Conservation (phyloP, 202 grass and related monocot species). For the Panicum hallii region DNA sequence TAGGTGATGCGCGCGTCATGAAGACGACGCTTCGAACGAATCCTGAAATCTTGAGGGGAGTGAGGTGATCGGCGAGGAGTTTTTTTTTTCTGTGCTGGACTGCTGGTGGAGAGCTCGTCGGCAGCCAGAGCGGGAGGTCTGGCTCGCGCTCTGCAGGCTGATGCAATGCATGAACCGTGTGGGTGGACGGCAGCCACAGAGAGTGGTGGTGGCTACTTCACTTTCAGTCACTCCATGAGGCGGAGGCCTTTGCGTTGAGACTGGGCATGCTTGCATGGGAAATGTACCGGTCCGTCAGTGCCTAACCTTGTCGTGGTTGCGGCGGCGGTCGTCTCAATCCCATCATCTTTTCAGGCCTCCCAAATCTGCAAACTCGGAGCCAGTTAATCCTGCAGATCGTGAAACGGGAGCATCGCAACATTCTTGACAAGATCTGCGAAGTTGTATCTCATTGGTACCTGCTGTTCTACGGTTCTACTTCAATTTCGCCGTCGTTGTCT, state of each 20-base stretch:
- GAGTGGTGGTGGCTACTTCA: neutral
- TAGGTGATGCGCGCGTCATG: slow-evolving; percentile 36
- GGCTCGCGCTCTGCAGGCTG: neutral
- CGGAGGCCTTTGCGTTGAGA: neutral
- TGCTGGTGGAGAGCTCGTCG: slow-evolving; percentile 28
- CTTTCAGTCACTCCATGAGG: neutral
- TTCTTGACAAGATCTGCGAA: neutral
- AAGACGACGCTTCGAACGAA: slow-evolving; percentile 35
- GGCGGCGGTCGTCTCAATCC: slow-evolving; percentile 5
- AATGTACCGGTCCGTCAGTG: neutral
- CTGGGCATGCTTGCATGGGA: neutral
- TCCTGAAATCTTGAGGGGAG: slow-evolving; percentile 1
- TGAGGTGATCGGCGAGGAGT: neutral
- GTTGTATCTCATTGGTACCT: neutral
- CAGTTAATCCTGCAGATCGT: neutral
- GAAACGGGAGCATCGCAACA: neutral
- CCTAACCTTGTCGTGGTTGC: neutral
- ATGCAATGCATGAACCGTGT: slow-evolving; percentile 19
- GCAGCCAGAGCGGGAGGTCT: neutral
- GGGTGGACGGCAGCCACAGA: neutral
- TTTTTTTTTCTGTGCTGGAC: neutral
- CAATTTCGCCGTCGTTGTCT: neutral
- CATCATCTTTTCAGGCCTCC: neutral
- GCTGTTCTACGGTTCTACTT: neutral
- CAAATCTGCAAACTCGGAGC: neutral